Evolutionary conservation across 2,329 filamentous ascomycete species (phyloP).

Genomic region (Beauveria asiatica): DNA sequence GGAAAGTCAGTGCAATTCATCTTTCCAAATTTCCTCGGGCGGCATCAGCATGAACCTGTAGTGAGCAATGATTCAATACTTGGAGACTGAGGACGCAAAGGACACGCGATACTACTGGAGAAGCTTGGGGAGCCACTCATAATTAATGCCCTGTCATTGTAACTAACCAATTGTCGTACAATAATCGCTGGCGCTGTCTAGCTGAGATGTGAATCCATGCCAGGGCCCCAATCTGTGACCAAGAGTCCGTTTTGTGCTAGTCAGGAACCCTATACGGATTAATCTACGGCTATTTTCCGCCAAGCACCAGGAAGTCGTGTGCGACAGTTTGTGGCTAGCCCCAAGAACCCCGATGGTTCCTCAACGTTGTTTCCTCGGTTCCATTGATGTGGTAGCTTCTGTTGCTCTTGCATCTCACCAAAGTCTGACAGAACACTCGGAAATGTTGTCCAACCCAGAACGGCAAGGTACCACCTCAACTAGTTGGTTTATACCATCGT

Average conservation of each 20-base stretch:
- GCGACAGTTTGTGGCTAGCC: neutral
- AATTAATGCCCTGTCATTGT: neutral
- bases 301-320: neutral
- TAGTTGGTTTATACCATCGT: too few species aligned
- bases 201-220: slow-evolving; percentile 1
- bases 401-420: neutral
- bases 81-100: neutral
- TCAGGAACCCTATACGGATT: neutral
- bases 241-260: neutral
- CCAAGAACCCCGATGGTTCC: neutral
- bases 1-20: neutral
- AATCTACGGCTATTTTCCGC: neutral
- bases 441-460: too few species aligned
- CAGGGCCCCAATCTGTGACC: neutral
- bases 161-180: neutral
- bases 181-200: neutral
- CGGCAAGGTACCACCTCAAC: too few species aligned
- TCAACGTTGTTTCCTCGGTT: neutral
- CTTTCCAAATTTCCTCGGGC: neutral
- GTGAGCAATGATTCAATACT: neutral
- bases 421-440: neutral
- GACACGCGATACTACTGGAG: neutral
- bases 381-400: neutral
- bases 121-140: neutral
- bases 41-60: neutral